Percentiles rank a stretch among this genome's conserved stretches.
Conservation (phyloP, 1,139 yeast species). For the Arxiozyma slooffiae region DNA sequence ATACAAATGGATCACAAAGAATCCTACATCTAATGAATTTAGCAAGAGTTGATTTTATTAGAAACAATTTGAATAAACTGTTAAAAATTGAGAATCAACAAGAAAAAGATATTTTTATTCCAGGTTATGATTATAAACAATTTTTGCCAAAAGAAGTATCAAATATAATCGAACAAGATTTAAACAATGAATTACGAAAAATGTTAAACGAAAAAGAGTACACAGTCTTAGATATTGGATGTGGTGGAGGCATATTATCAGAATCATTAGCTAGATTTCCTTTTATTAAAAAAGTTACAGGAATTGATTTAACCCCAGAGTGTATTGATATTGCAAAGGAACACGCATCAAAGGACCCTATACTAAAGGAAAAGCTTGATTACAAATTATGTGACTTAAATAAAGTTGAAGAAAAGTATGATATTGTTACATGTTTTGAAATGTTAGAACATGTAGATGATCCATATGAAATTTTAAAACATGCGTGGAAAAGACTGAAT, state of each 20-base stretch:
- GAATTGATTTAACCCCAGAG: constrained; percentile 76
- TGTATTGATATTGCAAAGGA: constrained; percentile 70
- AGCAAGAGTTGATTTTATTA: constrained; percentile 77
- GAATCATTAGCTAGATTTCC: constrained; percentile 79
- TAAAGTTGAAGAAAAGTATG: constrained; percentile 45
- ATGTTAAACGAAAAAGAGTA: constrained; percentile 35
- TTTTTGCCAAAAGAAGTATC: constrained; percentile 52
- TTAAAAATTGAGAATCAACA: constrained; percentile 33
- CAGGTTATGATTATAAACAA: constrained; percentile 59
- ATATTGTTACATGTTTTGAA: constrained; percentile 84
- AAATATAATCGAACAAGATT: constrained; percentile 38
- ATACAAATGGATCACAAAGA: constrained; percentile 82
- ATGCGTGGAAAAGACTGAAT: constrained; percentile 57
- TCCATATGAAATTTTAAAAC: constrained; percentile 62
- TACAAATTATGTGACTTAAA: constrained; percentile 60
- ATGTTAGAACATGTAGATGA: constrained; percentile 87
- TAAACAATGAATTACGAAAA: constrained; percentile 39
- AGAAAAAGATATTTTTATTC: constrained; percentile 50
- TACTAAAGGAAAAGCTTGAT: constrained; percentile 40
- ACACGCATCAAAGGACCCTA: constrained; percentile 62
- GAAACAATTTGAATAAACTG: constrained; percentile 45
- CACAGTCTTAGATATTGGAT: constrained; percentile 77
- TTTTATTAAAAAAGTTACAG: constrained; percentile 54
- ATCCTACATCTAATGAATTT: constrained; percentile 91
- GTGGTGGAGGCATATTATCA: constrained; percentile 91